A percentile compares a stretch with the other conserved stretches of the same genome.
phyloP scores from a whole-genome alignment of 768 basidiomycete genomes.

The Strobilomyces confusus region DNA sequence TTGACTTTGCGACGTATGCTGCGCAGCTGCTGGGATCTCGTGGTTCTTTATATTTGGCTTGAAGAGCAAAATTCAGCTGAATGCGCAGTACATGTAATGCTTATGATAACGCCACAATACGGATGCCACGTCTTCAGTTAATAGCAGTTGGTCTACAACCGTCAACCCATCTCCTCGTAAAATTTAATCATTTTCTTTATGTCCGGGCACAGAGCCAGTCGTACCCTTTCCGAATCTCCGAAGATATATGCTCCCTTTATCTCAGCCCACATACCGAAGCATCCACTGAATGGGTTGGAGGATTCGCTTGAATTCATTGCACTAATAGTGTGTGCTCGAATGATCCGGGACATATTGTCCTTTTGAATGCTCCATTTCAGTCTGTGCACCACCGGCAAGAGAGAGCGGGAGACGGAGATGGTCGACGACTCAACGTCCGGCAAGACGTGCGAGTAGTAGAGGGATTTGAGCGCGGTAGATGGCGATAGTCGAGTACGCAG shows the following conservation, averaged over 20 bases:
- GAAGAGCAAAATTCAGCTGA: background rate
- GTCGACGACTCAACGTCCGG: constrained; percentile 64
- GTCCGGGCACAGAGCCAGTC: constrained; percentile 66
- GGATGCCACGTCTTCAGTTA: background rate
- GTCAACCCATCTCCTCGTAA: constrained; percentile 45
- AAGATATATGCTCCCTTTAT: constrained; percentile 45
- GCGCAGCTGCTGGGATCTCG: background rate
- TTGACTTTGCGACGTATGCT: background rate
- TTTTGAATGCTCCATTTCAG: constrained; percentile 70
- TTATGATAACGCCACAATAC: background rate
- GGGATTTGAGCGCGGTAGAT: constrained; percentile 38
- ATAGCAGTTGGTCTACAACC: background rate
- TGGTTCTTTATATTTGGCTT: background rate
- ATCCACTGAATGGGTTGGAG: constrained; percentile 30
- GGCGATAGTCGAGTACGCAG: constrained; percentile 45
- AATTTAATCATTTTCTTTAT: constrained; percentile 55
- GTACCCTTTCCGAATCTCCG: constrained; percentile 59
- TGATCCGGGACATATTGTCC: constrained; percentile 55
- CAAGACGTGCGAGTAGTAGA: constrained; percentile 50
- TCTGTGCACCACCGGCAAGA: constrained; percentile 60
- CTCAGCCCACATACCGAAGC: constrained; percentile 56
- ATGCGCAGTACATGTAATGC: background rate
- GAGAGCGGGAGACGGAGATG: constrained; percentile 50
- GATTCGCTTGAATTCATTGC: constrained; percentile 21
- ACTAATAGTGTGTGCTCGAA: constrained; percentile 41